Percentiles rank a stretch among this genome's conserved stretches.
These are phyloP conservation scores for Annona squamosa DNA, from an alignment of 164 flowering plant genomes.

Conservation along the genomic window DNA sequence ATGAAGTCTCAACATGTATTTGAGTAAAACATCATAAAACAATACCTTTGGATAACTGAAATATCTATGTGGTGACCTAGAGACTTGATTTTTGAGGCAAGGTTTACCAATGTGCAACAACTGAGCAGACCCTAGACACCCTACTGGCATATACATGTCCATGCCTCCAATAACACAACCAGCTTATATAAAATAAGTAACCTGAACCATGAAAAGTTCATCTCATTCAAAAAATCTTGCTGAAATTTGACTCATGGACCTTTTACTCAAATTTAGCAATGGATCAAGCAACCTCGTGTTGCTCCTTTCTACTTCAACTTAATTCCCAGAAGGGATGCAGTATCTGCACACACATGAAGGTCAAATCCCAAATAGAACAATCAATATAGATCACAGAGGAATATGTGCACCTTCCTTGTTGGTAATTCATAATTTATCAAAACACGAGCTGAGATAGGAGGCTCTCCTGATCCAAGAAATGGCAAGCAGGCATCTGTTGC, in stretches of 20 bases:
- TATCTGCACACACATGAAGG: not conserved
- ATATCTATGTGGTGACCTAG: too few relatives aligned
- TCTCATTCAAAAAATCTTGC: not conserved
- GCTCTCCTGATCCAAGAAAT: conserved; percentile 58
- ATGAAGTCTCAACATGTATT: not conserved
- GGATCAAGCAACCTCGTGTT: not conserved
- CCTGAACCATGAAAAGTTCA: not conserved
- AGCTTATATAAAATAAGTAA: too few relatives aligned
- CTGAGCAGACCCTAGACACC: too few relatives aligned
- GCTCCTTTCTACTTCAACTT: not conserved
- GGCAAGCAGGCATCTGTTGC: conserved; percentile 93
- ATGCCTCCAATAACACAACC: too few relatives aligned
- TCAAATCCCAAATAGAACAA: not conserved
- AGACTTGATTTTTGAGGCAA: too few relatives aligned
- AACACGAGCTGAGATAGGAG: conserved; percentile 62
- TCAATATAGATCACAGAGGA: not conserved
- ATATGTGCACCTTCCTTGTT: conserved; percentile 57
- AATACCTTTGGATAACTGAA: too few relatives aligned
- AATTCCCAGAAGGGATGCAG: not conserved
- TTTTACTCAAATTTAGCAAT: not conserved
- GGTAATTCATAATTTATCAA: conserved; percentile 88
- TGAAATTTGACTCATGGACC: not conserved
- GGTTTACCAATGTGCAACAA: too few relatives aligned
- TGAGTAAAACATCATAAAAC: not conserved
- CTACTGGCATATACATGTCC: too few relatives aligned